These are phyloP conservation scores for Trichoderma afroharzianum DNA, from an alignment of 2,329 filamentous ascomycete genomes.

Conservation along the genomic window DNA sequence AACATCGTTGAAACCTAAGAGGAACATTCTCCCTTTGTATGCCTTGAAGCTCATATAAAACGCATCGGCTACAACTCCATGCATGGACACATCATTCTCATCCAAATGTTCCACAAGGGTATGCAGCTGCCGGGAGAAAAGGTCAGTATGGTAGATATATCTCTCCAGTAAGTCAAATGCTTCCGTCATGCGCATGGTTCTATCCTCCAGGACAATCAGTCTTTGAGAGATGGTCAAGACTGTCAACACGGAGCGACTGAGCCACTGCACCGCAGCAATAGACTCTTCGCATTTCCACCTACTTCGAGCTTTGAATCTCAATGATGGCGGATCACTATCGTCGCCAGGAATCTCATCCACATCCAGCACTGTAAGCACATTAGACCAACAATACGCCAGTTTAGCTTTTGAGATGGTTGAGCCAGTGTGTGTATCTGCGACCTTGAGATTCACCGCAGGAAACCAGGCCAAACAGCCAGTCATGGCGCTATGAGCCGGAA, in stretches of 20 bases:
- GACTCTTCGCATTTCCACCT: constrained; percentile 93
- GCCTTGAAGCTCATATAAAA: constrained; percentile 97
- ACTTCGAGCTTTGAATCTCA: constrained; percentile 78
- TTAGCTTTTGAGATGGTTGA: constrained; percentile 76
- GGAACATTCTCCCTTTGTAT: constrained; percentile 90
- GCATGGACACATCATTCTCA: constrained; percentile 83
- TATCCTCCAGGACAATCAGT: constrained; percentile 87
- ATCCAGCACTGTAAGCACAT: constrained; percentile 90
- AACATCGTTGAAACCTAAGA: constrained; percentile 90
- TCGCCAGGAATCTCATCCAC: constrained; percentile 68
- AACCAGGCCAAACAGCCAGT: constrained; percentile 97
- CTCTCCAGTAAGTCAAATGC: constrained; percentile 89
- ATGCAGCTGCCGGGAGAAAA: constrained; percentile 85
- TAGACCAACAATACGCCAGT: constrained; percentile 97
- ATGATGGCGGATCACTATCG: constrained; percentile 69
- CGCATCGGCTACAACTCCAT: constrained; percentile 93
- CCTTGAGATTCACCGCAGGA: constrained; percentile 88
- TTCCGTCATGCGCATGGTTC: constrained; percentile 84
- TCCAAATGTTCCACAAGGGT: constrained; percentile 82
- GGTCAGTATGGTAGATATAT: constrained; percentile 85
- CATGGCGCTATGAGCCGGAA: constrained; percentile 84
- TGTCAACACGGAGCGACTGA: constrained; percentile 86
- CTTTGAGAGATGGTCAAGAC: constrained; percentile 93
- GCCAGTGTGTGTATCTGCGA: constrained; percentile 61
- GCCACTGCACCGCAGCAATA: constrained; percentile 94